Conservation (phyloP, 2,329 filamentous ascomycete genomes). For the Blastomyces percursus region DNA sequence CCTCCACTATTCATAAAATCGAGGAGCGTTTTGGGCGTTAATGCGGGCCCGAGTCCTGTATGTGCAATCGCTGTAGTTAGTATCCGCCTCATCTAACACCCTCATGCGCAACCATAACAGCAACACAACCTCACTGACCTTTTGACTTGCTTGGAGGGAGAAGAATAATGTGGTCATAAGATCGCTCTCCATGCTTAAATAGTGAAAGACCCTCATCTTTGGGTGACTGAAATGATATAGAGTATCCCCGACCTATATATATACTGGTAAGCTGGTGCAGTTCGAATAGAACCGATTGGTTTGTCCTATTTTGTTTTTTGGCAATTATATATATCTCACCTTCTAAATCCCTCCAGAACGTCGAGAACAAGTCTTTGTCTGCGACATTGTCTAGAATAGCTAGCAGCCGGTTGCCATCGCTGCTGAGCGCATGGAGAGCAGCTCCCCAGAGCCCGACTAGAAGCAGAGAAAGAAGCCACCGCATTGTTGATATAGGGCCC, state of each 20-base stretch:
- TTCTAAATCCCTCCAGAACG: conserved; percentile 50
- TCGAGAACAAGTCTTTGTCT: conserved; percentile 73
- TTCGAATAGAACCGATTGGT: neutral
- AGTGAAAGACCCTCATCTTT: conserved; percentile 67
- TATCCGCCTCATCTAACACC: neutral
- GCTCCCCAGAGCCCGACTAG: conserved; percentile 48
- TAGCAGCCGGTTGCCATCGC: conserved; percentile 66
- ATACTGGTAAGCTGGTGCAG: neutral
- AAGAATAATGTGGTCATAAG: conserved; percentile 83
- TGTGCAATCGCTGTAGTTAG: neutral
- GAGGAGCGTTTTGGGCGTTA: conserved; percentile 76
- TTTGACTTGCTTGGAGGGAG: conserved; percentile 75
- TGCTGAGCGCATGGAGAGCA: conserved; percentile 58
- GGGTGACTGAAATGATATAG: conserved; percentile 69
- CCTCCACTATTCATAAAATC: conserved; percentile 86
- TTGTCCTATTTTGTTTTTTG: too few species aligned
- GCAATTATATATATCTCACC: conserved; percentile 21
- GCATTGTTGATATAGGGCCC: conserved; percentile 45
- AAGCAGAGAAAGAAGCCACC: conserved; percentile 60
- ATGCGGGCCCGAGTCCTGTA: conserved; percentile 69
- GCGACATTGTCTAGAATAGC: conserved; percentile 73
- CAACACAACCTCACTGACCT: conserved; percentile 41
- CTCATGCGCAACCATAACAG: neutral
- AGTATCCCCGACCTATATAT: conserved; percentile 63
- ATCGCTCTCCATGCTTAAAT: conserved; percentile 75